Conservation (phyloP, 1,284 basidiomycete genomes). For the Baeospora myosura region DNA sequence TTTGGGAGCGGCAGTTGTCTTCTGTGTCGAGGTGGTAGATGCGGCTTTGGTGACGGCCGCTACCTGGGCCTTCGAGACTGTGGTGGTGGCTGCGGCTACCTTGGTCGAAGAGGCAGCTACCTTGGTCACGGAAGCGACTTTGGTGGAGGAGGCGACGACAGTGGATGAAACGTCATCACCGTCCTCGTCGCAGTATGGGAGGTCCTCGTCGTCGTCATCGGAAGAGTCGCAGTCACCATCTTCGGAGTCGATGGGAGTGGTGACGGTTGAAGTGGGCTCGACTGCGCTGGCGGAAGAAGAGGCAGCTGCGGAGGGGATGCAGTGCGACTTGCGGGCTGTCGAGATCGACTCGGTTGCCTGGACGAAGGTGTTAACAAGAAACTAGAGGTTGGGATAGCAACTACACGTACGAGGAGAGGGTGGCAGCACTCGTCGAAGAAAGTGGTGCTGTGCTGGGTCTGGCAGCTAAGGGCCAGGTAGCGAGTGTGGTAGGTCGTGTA, state of each 20-base stretch:
- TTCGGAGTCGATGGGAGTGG: conserved; percentile 10
- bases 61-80: conserved; percentile 12
- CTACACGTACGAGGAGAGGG: conserved; percentile 36
- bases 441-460: conserved; percentile 51
- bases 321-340: conserved; percentile 29
- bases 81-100: conserved; percentile 14
- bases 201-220: conserved; percentile 23
- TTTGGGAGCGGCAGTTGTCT: conserved; percentile 3
- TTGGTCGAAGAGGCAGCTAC: conserved; percentile 10
- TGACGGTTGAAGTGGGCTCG: conserved; percentile 17
- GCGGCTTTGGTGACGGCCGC: conserved; percentile 13
- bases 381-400: background rate
- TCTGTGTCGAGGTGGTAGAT: conserved; percentile 6
- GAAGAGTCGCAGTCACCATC: conserved; percentile 17
- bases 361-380: conserved; percentile 2
- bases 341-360: background rate
- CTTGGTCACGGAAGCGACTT: background rate
- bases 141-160: conserved; percentile 5
- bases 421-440: conserved; percentile 58
- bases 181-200: conserved; percentile 25
- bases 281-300: conserved; percentile 11
- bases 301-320: conserved; percentile 27
- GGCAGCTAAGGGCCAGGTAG: conserved; percentile 51
- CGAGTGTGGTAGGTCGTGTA: conserved; percentile 63
- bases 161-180: conserved; percentile 16